Percentiles rank a stretch among this genome's conserved stretches.
Conservation (phyloP, 2,329 filamentous ascomycete genomes). For the Fusarium sororula region DNA sequence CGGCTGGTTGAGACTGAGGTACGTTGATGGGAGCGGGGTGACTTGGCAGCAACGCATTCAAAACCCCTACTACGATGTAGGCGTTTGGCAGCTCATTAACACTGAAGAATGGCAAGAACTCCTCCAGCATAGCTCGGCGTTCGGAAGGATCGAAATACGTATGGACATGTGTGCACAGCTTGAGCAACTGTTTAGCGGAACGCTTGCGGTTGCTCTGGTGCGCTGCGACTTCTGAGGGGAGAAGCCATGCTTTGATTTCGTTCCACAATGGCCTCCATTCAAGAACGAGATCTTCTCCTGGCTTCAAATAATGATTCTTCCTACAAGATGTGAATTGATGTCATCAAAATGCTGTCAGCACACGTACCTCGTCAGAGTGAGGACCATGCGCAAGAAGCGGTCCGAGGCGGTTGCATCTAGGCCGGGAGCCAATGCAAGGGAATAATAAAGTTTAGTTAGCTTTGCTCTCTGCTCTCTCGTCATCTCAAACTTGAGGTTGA, state of each 20-base stretch:
- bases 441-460: conserved; percentile 92
- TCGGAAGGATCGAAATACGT: conserved; percentile 92
- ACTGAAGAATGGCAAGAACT: conserved; percentile 87
- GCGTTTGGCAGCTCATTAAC: conserved; percentile 92
- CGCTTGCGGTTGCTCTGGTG: conserved; percentile 66
- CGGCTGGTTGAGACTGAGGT: conserved; percentile 81
- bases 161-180: conserved; percentile 89
- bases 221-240: conserved; percentile 82
- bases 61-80: conserved; percentile 87
- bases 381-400: conserved; percentile 95
- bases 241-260: conserved; percentile 88
- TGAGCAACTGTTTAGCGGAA: conserved; percentile 75
- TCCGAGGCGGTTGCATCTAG: conserved; percentile 84
- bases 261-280: conserved; percentile 95
- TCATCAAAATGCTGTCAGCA: conserved; percentile 2
- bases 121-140: conserved; percentile 81
- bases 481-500: conserved; percentile 97
- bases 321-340: conserved; percentile 54
- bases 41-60: conserved; percentile 90
- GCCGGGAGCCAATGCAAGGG: conserved; percentile 89
- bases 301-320: conserved; percentile 94
- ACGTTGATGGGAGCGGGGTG: conserved; percentile 77
- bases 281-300: conserved; percentile 86
- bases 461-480: conserved; percentile 83
- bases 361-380: conserved; percentile 89